Percentiles rank a stretch among this genome's conserved stretches.
These are phyloP conservation scores for Salix dunnii DNA, from an alignment of 345 rosid genomes.

Conservation along the genomic window DNA sequence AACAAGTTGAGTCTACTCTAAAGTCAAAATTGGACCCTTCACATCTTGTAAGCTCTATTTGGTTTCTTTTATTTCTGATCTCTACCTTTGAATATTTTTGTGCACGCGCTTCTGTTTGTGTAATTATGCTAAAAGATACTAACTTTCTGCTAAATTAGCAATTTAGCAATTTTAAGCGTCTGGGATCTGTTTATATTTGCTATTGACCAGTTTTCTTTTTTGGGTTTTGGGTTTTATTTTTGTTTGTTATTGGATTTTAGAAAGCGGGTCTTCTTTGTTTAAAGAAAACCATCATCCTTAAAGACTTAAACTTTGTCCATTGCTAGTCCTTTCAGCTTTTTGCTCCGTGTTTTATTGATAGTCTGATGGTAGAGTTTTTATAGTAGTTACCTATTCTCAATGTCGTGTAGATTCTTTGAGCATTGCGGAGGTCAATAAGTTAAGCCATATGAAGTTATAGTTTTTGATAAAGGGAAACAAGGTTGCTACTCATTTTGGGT, in stretches of 20 bases:
- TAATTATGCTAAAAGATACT: neutral
- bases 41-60: conserved; percentile 48
- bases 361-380: neutral
- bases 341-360: neutral
- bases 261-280: neutral
- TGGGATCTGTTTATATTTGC: neutral
- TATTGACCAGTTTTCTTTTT: neutral
- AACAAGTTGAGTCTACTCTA: conserved; percentile 65
- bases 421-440: too few species aligned
- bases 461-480: too few species aligned
- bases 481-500: too few species aligned
- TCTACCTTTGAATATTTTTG: neutral
- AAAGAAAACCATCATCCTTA: too few species aligned
- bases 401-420: too few species aligned
- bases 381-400: neutral
- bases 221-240: neutral
- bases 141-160: neutral
- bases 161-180: neutral
- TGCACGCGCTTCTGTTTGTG: neutral
- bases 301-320: neutral
- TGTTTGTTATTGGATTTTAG: neutral
- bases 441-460: too few species aligned
- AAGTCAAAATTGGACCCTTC: conserved; percentile 65
- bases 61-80: neutral
- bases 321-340: neutral